These are phyloP conservation scores for Phytopythium ostracodes DNA, from an alignment of 352 stramenopile genomes.

Conservation along the genomic window DNA sequence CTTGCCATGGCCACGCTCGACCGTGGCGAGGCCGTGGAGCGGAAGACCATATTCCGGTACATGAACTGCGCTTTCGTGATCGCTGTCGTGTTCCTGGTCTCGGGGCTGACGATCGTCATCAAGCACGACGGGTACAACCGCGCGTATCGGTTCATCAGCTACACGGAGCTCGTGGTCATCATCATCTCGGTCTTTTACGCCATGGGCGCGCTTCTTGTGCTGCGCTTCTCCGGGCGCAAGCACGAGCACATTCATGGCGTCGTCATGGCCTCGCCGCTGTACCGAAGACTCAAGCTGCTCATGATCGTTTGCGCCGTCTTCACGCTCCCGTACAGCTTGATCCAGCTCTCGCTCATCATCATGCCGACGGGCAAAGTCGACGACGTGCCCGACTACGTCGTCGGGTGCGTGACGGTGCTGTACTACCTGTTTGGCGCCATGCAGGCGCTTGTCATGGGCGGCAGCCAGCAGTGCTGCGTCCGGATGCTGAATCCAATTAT, in stretches of 20 bases:
- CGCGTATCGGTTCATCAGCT: slow-evolving; percentile 48
- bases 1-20: slow-evolving; percentile 56
- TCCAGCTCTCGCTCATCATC: slow-evolving; percentile 45
- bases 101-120: slow-evolving; percentile 35
- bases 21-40: slow-evolving; percentile 40
- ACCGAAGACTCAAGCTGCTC: slow-evolving; percentile 61
- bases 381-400: slow-evolving; percentile 45
- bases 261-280: slow-evolving; percentile 63
- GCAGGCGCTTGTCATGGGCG: slow-evolving; percentile 64
- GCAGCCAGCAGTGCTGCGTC: slow-evolving; percentile 57
- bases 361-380: slow-evolving; percentile 38
- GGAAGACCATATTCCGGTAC: slow-evolving; percentile 47
- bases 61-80: slow-evolving; percentile 29
- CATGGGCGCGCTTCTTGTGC: slow-evolving; percentile 29
- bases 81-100: slow-evolving; percentile 25
- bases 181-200: slow-evolving; percentile 51
- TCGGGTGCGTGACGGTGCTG: slow-evolving; percentile 51
- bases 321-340: slow-evolving; percentile 56
- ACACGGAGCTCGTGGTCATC: slow-evolving; percentile 39
- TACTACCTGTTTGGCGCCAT: slow-evolving; percentile 65
- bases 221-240: slow-evolving; percentile 47
- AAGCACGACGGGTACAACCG: slow-evolving; percentile 46
- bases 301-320: slow-evolving; percentile 61
- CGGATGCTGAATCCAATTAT: slow-evolving; percentile 48
- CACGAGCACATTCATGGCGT: slow-evolving; percentile 69